Base-by-base conservation (phyloP, 129 eudicot species). In the Chrysanthemum makinoi region DNA sequence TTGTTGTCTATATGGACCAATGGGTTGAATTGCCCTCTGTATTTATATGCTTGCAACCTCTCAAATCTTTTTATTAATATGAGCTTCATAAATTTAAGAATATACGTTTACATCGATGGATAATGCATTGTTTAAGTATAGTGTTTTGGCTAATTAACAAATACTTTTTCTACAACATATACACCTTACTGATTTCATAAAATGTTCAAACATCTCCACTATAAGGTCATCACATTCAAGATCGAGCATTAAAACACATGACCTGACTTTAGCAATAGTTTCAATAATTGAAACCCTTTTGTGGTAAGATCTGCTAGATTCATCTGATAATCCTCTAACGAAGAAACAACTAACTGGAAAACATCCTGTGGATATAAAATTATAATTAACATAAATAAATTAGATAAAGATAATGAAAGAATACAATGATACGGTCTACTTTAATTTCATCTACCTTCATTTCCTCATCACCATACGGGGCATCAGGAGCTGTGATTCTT, bases 401-500 rank as follows among this genome's bases (percentile, higher is more conserved):
- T 26, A 33, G 56, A 46, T 10, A 7, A 52, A 18, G 18, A 44
- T 51, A 0, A 14, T 0, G 22, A 20, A 70, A 70, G 39, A 14
- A 30, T 18, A 48, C 8, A 30, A 55, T 30, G 43, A 64, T 43
- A 68, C 2, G 50, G 56, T 24, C 20, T 57, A 53, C 51, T 14
- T 55, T n/a, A 65, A 50, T 52, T 30, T 57, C 35, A 20, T 15
- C 72, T 71, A 90, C 99, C 94, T 95, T 90, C 96, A 95, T 84
- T 66, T 81, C 77, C 4, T 90, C 97, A 71, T 95, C 99, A 2
- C 16, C 77, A 70, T 88, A 95, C 0, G 99, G 99, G 52, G 99
- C 97, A 18, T 95, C 97, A 6, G 99, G 99, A 6, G 99, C 97
- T 12, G 99, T 90, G 46, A 90, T 83, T 79, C 99, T 86, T 10